phyloP scores from a whole-genome alignment of 2,329 filamentous ascomycete species.

The Fusarium heterosporum region DNA sequence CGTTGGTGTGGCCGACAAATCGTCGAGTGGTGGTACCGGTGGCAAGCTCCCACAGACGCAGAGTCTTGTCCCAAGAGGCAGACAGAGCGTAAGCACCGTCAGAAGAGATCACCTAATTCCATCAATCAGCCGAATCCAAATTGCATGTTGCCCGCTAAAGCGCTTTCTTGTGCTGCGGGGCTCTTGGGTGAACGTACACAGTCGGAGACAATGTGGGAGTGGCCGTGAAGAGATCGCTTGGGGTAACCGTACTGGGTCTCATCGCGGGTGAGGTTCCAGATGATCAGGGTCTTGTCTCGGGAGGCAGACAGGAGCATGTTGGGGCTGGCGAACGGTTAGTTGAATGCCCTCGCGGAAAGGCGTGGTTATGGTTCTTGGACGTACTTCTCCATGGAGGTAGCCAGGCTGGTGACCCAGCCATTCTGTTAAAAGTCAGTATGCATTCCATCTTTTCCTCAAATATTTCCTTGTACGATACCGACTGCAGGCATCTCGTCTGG shows the following conservation, averaged over 20 bases:
- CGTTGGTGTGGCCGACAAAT: constrained; percentile 99
- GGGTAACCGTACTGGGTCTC: constrained; percentile 98
- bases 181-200: constrained; percentile 77
- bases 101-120: constrained; percentile 90
- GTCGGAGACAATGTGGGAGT: constrained; percentile 99
- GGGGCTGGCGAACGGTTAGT: constrained; percentile 68
- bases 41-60: constrained; percentile 98
- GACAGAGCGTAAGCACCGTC: constrained; percentile 99
- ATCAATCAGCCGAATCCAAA: constrained; percentile 43
- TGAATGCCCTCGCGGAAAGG: constrained; percentile 12
- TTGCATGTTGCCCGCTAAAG: constrained; percentile 22
- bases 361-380: constrained; percentile 48
- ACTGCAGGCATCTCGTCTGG: constrained; percentile 24
- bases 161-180: constrained; percentile 23
- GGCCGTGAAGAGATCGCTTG: constrained; percentile 97
- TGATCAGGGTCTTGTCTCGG: constrained; percentile 99
- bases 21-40: constrained; percentile 97
- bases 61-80: constrained; percentile 99
- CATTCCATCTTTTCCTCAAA: constrained; percentile 22
- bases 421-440: constrained; percentile 63
- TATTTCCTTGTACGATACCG: constrained; percentile 21
- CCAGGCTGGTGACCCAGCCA: constrained; percentile 99
- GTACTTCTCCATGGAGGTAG: constrained; percentile 99
- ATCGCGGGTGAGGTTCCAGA: constrained; percentile 99
- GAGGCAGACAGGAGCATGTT: constrained; percentile 99